Evolutionary conservation across 345 rosid genomes (phyloP).

Genomic region (Camelina neglecta): DNA sequence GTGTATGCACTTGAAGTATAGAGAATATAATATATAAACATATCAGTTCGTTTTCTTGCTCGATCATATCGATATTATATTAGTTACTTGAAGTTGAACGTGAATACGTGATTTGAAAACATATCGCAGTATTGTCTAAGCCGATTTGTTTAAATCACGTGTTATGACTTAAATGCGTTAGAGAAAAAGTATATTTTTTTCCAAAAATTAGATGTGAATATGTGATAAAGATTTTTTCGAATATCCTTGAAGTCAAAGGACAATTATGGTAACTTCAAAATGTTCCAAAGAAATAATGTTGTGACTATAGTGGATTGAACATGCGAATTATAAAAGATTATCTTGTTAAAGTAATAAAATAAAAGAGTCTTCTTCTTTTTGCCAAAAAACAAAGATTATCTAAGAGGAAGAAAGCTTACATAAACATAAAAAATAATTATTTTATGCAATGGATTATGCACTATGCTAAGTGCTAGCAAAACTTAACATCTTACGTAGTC

Average conservation of each 20-base stretch:
- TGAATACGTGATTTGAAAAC: conserved; percentile 11
- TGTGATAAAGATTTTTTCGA: conserved; percentile 6
- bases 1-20: conserved; percentile 12
- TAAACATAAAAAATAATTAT: conserved; percentile 7
- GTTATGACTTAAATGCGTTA: not conserved
- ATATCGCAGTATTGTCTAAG: not conserved
- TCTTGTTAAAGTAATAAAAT: not conserved
- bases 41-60: not conserved
- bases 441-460: conserved; percentile 3
- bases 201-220: not conserved
- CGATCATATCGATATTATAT: not conserved
- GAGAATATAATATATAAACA: conserved; percentile 6
- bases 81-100: not conserved
- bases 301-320: conserved; percentile 16
- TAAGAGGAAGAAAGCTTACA: not conserved
- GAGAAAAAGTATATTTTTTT: too few species aligned
- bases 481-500: not conserved
- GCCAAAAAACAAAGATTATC: conserved; percentile 2
- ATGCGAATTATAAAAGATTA: conserved; percentile 28
- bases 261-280: not conserved
- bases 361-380: not conserved
- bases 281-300: not conserved
- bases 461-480: not conserved
- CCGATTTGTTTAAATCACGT: not conserved
- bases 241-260: conserved; percentile 25